Base-by-base conservation (phyloP, 31 red algal species). In the Porphyra umbilicalis region DNA sequence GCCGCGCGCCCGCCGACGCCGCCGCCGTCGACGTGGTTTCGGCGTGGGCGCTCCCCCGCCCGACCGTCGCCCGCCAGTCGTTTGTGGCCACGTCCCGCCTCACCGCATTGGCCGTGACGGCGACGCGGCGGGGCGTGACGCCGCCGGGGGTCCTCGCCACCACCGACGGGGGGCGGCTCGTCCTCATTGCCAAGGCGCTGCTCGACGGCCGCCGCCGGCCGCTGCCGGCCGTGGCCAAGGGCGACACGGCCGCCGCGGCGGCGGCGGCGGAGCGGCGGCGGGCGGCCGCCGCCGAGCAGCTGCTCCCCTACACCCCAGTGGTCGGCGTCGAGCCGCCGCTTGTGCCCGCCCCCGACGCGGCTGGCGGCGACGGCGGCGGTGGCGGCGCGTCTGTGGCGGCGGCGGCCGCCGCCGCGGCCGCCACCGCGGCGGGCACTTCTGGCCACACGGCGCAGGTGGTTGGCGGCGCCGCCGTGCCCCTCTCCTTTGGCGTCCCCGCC, bases 191-290 rank as follows among this genome's bases (percentile, higher is more conserved):
- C 5, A 87, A 85, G 38, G 38, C 74, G 25, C 76, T 87, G 2
- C 38, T 94, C 36, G 92, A 94, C 79, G 87, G 88, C 29, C 77
- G 85, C 35, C 76, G 87, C 36, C 84, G 57, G 25, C 38, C 38
- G 38, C 38, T 25, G 25, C 20, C 57, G 25, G 57, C 57, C 3
- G 57, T 29, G 57, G 20, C 57, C 4, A 29, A 18, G 57, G 57
- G 57, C 13, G 57, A 71, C 57, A 71, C 25, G 57, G 57, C 57
- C 18, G 57, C 57, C 57, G 57, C 57, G 2, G 57, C 57, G 2
- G 57, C 57, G 13, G 57, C 90, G 34, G 39, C 39, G 36, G 25
- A 79, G 32, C 35, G 34, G 76, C 74, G 75, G 39, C 35, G 68
- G 57, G 81, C 42, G 8, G 68, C 78, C 29, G 38, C 75, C 29